phyloP scores from a whole-genome alignment of 2,329 filamentous ascomycete genomes.

The Hypoxylon sp. region DNA sequence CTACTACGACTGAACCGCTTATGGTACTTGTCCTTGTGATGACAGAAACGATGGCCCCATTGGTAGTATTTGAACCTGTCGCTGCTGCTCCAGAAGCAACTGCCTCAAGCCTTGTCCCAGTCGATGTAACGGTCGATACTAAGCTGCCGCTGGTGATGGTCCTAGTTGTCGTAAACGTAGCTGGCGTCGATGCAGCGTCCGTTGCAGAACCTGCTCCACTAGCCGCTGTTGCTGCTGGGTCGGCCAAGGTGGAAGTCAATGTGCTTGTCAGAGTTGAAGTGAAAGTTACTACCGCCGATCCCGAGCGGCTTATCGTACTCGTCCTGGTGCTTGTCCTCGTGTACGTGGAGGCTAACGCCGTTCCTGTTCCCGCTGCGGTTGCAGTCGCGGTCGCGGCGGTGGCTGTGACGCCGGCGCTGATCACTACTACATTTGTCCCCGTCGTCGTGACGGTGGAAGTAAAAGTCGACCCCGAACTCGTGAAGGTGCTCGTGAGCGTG shows the following conservation, averaged over 20 bases:
- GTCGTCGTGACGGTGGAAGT: conserved; percentile 21
- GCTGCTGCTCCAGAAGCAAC: background rate
- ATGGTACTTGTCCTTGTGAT: conserved; percentile 1
- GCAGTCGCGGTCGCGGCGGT: background rate
- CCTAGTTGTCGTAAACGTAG: conserved; percentile 2
- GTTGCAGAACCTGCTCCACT: background rate
- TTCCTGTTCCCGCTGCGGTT: background rate
- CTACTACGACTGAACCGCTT: background rate
- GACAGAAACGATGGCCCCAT: background rate
- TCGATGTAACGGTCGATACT: background rate
- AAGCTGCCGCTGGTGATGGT: background rate
- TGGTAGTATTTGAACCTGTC: background rate
- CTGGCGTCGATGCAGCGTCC: background rate
- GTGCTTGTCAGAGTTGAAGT: conserved; percentile 32
- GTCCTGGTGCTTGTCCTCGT: conserved; percentile 34
- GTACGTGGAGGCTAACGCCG: conserved; percentile 22
- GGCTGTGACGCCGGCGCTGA: background rate
- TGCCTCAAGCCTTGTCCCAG: background rate
- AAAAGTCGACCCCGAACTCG: conserved; percentile 12
- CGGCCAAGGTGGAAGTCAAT: conserved; percentile 17
- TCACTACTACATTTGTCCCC: background rate
- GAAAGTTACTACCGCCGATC: conserved; percentile 19
- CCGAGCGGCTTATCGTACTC: conserved; percentile 20
- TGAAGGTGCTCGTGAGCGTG: conserved; percentile 22
- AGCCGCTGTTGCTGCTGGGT: background rate